Evolutionary conservation across 345 rosid species (phyloP).

Genomic region (Melastoma malabathricum): DNA sequence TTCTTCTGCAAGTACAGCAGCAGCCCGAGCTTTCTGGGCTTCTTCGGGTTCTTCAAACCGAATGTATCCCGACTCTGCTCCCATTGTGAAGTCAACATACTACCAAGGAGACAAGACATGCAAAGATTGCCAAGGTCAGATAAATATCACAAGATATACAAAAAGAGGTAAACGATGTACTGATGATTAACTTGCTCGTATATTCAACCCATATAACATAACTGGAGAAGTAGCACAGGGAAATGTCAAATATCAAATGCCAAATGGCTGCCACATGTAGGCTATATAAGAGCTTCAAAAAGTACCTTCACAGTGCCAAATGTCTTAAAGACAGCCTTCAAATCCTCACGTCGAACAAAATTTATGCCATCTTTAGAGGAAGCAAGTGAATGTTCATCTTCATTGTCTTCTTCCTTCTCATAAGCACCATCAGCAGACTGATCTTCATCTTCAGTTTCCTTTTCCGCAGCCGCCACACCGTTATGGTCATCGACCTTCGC

Average conservation of each 20-base stretch:
- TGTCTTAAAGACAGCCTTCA: conserved; percentile 51
- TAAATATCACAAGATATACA: not conserved
- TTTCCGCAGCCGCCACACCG: conserved; percentile 20
- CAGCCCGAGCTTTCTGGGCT: conserved; percentile 92
- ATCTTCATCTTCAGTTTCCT: conserved; percentile 14
- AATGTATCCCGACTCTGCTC: conserved; percentile 62
- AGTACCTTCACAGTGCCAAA: conserved; percentile 82
- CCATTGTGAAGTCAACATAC: conserved; percentile 83
- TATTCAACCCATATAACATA: too few species aligned
- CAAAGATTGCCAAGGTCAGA: conserved; percentile 5
- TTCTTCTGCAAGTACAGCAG: conserved; percentile 76
- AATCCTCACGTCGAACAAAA: conserved; percentile 83
- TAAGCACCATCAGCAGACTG: conserved; percentile 27
- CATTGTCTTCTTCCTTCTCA: conserved; percentile 28
- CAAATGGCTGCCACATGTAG: too few species aligned
- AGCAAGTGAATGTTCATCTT: conserved; percentile 32
- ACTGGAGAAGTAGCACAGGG: too few species aligned
- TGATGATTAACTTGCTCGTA: too few species aligned
- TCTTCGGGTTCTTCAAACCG: conserved; percentile 82
- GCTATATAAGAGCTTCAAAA: too few species aligned
- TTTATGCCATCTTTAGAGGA: conserved; percentile 42
- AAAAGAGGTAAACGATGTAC: too few species aligned
- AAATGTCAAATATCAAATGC: too few species aligned
- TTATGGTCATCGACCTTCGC: conserved; percentile 21
- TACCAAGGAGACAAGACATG: conserved; percentile 12